Evolutionary conservation across 345 rosid species (phyloP), one percentile per base, ranked within the genome.

Genomic region (Kernera saxatilis): DNA sequence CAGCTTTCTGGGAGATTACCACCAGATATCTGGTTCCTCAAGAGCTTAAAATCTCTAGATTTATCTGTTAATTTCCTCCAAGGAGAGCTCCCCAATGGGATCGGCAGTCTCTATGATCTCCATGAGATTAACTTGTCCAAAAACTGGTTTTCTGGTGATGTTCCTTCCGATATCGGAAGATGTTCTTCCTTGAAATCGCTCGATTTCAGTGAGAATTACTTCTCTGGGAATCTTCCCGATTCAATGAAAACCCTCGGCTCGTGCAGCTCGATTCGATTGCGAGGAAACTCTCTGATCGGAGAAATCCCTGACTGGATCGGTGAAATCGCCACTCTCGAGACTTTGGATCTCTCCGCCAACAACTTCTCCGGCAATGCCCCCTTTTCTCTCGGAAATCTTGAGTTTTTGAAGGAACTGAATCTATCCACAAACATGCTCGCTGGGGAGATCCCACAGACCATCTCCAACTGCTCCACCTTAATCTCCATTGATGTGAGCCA

Each of bases 321-420:
- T 10, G 84, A 87, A 19, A 30, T 94, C 72, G 59, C 50, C 48
- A 74, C 59, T 60, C 89, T 92, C 0, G 88, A 86, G 51, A 87
- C 75, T 71, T 70, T 93, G 60, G 97, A 90, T 87, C 92, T 93
- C 79, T 93, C 98, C 2, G 72, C 74, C 29, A 93, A 93, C 72
- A 68, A 70, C 41, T 84, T 90, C 48, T 82, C 90, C 17, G 92
- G 87, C 25, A 53, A 52, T 49, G 71, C 84, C 43, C 92, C 98
- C 1, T 40, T 3, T 51, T 82, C 89, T 18, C 63, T 93, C 2
- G 97, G 98, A 43, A 85, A 82, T 59, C 87, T 93, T 60, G 82
- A 67, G 54, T 65, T 51, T 1, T 63, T 93, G 56, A 87, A 82
- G 83, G 82, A 83, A 37, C 65, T 93, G 33, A 91, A 93, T 71